Conservation (phyloP, 768 basidiomycete genomes). For the Pisolithus sp. region DNA sequence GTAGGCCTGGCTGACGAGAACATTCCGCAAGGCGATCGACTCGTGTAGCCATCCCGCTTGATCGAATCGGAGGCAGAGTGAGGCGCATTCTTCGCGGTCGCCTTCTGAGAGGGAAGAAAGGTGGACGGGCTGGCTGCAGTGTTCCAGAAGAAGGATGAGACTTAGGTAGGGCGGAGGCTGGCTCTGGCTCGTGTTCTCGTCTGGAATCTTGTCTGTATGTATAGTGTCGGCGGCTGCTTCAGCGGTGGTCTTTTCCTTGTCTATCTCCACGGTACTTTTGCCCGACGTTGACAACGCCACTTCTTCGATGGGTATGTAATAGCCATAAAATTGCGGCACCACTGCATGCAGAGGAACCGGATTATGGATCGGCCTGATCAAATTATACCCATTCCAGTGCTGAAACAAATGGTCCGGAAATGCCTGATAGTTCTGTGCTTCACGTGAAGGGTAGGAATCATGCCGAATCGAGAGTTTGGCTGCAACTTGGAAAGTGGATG, state of each 20-base stretch:
- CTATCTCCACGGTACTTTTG: too few species aligned
- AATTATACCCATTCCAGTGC: slow-evolving; percentile 21
- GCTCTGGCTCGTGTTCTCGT: too few species aligned
- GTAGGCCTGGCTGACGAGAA: slow-evolving; percentile 37
- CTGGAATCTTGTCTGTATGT: too few species aligned
- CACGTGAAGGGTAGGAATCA: slow-evolving; percentile 32
- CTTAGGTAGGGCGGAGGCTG: slow-evolving; percentile 21
- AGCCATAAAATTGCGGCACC: slow-evolving; percentile 62
- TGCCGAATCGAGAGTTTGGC: slow-evolving; percentile 38
- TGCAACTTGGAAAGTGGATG: slow-evolving; percentile 33
- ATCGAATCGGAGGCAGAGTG: slow-evolving; percentile 38
- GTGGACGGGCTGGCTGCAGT: slow-evolving; percentile 36
- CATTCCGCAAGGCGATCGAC: slow-evolving; percentile 38
- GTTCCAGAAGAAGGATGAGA: slow-evolving; percentile 42
- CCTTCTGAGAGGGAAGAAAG: slow-evolving; percentile 27
- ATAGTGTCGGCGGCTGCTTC: too few species aligned
- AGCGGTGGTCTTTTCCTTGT: too few species aligned
- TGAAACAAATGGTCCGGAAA: slow-evolving; percentile 24
- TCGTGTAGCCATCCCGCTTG: slow-evolving; percentile 32
- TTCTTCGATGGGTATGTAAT: slow-evolving; percentile 33
- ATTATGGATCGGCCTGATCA: slow-evolving; percentile 24
- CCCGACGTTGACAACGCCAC: too few species aligned
- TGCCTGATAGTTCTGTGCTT: slow-evolving; percentile 22
- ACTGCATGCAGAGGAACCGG: slow-evolving; percentile 45
- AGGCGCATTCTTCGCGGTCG: slow-evolving; percentile 34